Evolutionary conservation across 1,139 yeast genomes (phyloP).

Genomic region (Pichia sp.): DNA sequence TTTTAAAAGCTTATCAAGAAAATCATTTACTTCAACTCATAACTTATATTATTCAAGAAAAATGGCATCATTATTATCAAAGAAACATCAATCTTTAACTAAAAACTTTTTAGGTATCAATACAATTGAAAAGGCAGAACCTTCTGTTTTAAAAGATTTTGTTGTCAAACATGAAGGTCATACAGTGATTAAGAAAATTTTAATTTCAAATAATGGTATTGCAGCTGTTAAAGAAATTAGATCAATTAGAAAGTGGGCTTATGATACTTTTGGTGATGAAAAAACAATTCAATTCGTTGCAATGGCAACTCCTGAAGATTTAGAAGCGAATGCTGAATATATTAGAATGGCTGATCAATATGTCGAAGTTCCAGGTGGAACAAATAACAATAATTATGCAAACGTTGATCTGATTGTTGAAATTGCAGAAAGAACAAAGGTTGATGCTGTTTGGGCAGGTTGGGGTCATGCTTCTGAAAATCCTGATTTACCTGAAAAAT

Average conservation of each 20-base stretch:
- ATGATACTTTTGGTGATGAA: constrained; percentile 95
- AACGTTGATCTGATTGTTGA: constrained; percentile 96
- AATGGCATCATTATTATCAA: constrained; percentile 12
- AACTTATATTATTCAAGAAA: background rate
- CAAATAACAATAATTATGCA: constrained; percentile 96
- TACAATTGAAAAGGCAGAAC: constrained; percentile 66
- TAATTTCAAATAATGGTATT: constrained; percentile 97
- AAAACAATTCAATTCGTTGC: constrained; percentile 89
- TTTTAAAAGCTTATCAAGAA: background rate
- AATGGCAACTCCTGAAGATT: constrained; percentile 99
- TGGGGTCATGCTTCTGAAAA: constrained; percentile 99
- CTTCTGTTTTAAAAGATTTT: constrained; percentile 73
- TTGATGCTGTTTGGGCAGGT: constrained; percentile 99
- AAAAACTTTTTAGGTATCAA: constrained; percentile 76
- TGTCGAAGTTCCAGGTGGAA: constrained; percentile 98
- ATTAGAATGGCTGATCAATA: constrained; percentile 99
- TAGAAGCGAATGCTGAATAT: constrained; percentile 94
- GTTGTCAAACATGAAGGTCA: constrained; percentile 88
- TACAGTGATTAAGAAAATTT: constrained; percentile 80
- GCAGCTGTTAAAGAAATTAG: constrained; percentile 98
- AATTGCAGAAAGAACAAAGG: constrained; percentile 92
- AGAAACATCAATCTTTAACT: constrained; percentile 41
- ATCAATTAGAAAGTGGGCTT: constrained; percentile 97
- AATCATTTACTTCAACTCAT: background rate
- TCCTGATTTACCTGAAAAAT: constrained; percentile 85